A percentile compares a stretch with the other conserved stretches of the same genome.
Evolutionary conservation across 176 grass and related monocot species (phyloP).

Genomic region (Phragmites australis): DNA sequence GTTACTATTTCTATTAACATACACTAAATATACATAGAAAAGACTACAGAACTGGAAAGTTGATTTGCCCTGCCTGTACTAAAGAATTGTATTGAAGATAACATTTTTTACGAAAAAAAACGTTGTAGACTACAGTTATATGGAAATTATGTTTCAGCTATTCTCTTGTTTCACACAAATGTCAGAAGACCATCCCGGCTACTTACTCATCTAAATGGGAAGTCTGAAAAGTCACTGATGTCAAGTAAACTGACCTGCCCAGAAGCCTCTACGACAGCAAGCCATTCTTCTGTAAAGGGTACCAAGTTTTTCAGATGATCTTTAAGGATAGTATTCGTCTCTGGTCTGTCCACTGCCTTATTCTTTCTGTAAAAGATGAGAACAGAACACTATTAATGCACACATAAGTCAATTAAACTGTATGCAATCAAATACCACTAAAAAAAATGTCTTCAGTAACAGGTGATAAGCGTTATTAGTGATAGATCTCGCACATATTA

Average conservation of each 20-base stretch:
- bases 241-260: conserved; percentile 76
- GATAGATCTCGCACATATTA: no score
- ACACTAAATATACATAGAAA: no score
- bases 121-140: neutral
- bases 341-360: conserved; percentile 19
- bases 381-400: conserved; percentile 31
- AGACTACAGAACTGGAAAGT: no score
- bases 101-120: conserved; percentile 1
- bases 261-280: conserved; percentile 67
- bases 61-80: neutral
- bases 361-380: conserved; percentile 46
- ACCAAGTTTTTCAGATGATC: conserved; percentile 52
- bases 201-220: neutral
- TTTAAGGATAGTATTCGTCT: conserved; percentile 36
- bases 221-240: neutral
- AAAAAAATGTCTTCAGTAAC: no score
- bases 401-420: conserved; percentile 2
- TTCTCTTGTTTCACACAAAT: no score
- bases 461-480: no score
- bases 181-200: neutral
- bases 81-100: neutral
- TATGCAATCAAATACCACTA: conserved; percentile 1
- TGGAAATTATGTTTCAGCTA: conserved; percentile 1
- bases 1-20: no score
- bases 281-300: conserved; percentile 90